A percentile compares a stretch with the other conserved stretches of the same genome.
Evolutionary conservation across 1,284 basidiomycete species (phyloP).

Genomic region (Tylopilus orsonianus): DNA sequence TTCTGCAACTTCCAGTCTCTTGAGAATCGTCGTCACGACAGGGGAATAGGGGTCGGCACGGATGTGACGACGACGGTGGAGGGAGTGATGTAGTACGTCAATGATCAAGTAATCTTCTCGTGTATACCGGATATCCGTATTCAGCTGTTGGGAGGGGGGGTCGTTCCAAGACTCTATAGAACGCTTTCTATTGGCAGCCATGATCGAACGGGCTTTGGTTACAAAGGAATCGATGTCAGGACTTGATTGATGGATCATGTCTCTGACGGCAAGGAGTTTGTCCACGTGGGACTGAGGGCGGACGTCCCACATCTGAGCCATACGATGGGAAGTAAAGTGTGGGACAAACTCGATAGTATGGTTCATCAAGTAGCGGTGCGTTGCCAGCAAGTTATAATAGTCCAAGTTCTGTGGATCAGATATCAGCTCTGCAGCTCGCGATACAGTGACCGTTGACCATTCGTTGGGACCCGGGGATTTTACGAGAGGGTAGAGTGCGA

Average conservation of each 20-base stretch:
- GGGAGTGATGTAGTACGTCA: slow-evolving; percentile 60
- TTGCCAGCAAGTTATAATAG: slow-evolving; percentile 54
- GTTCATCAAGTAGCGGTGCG: slow-evolving; percentile 76
- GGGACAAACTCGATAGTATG: slow-evolving; percentile 65
- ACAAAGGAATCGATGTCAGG: slow-evolving; percentile 57
- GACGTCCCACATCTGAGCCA: slow-evolving; percentile 63
- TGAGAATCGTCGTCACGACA: slow-evolving; percentile 61
- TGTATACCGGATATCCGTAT: slow-evolving; percentile 48
- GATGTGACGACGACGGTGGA: slow-evolving; percentile 58
- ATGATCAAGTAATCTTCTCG: slow-evolving; percentile 65
- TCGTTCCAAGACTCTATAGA: slow-evolving; percentile 36
- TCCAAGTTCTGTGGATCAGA: slow-evolving; percentile 31
- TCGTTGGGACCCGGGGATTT: slow-evolving; percentile 45
- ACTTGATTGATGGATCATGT: slow-evolving; percentile 48
- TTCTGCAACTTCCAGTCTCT: slow-evolving; percentile 42
- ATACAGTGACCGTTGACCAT: slow-evolving; percentile 53
- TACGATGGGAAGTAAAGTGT: slow-evolving; percentile 53
- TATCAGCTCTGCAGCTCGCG: slow-evolving; percentile 49
- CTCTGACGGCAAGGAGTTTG: slow-evolving; percentile 52
- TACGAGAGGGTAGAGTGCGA: slow-evolving; percentile 46
- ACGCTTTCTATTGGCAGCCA: slow-evolving; percentile 31
- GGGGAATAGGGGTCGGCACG: slow-evolving; percentile 65
- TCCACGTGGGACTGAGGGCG: slow-evolving; percentile 65
- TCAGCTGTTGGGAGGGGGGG: slow-evolving; percentile 31
- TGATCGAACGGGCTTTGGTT: slow-evolving; percentile 50